Base-by-base conservation (phyloP, 345 rosid genomes). In the Sonneratia alba region DNA sequence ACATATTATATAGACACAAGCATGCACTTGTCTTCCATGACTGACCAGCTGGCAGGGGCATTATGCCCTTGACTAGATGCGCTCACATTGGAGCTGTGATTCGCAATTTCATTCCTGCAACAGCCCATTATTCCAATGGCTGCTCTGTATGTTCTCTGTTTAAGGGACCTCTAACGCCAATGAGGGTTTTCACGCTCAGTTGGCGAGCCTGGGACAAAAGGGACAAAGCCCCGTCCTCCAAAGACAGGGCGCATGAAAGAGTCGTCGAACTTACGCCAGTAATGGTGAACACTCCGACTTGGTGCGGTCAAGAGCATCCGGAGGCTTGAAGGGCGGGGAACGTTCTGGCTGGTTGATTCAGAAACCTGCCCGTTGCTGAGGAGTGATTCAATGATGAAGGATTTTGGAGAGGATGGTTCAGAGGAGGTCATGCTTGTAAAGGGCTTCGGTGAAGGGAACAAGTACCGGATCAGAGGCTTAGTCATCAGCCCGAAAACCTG, bases 401-500 rank as follows among this genome's bases (percentile, higher is more conserved):
- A 87, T 67, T 74, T 77, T 1, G 92, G 87, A 71, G 86, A 83
- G 21, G 85, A 73, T 22, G 92, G 85, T 61, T 85, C 92, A 0
- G 79, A 85, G 27, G 87, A 82, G 37, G 80, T 22, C 85, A 84
- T 84, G 61, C 88, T 75, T 32, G 80, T 63, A 14, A 85, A 72
- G 67, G 73, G 75, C 75, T 83, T 88, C 12, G 84, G 66, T 0
- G 91, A 70, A 63, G 92, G 96, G 71, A 89, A 92, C 85, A 95
- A 78, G 75, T 85, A 71, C 81, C 87, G 87, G 5, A 95, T 80
- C 43, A 95, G 79, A 32, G 98, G 97, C 74, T 95, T 87, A 3
- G 98, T 92, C 82, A 95, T 71, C 79, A 92, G 59, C 48, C 98
- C 98, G 19, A 95, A 95, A 3, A 90, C 97, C 98, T 95, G 85